Evolutionary conservation across 2,329 filamentous ascomycete species (phyloP).

Genomic region (Fusarium haematococcum): DNA sequence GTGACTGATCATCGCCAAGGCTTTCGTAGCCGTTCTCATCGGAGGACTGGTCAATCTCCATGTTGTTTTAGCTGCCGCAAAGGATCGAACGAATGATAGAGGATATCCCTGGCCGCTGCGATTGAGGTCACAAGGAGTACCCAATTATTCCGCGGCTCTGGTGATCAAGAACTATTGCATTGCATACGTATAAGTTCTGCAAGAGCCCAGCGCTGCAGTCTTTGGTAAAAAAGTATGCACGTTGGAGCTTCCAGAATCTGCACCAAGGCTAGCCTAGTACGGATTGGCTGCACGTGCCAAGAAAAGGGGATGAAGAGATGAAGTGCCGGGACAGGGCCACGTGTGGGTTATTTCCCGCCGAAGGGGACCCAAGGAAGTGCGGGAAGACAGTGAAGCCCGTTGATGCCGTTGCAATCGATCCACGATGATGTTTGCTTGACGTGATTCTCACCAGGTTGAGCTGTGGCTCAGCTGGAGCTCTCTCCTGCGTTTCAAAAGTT

Average conservation of each 20-base stretch:
- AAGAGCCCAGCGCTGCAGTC: background rate
- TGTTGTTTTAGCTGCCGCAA: background rate
- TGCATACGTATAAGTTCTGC: conserved; percentile 16
- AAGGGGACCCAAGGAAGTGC: background rate
- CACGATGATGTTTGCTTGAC: conserved; percentile 35
- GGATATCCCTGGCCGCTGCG: background rate
- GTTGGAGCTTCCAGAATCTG: background rate
- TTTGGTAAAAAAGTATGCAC: conserved; percentile 20
- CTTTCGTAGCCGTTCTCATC: conserved; percentile 41
- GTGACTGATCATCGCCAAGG: conserved; percentile 23
- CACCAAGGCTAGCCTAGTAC: conserved; percentile 14
- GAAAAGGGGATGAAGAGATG: background rate
- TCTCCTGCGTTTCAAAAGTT: background rate
- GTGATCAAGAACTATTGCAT: background rate
- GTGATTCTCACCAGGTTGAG: conserved; percentile 25
- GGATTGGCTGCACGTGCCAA: background rate
- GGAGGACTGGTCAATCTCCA: conserved; percentile 25
- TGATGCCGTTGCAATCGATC: conserved; percentile 4
- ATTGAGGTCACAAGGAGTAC: background rate
- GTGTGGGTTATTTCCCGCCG: background rate
- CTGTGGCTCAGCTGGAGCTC: conserved; percentile 17
- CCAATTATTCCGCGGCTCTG: background rate
- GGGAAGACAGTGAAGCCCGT: background rate
- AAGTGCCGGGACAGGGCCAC: background rate
- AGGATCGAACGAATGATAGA: background rate